Base-by-base conservation (phyloP, 805 yeast species). In the Kodamaea laetipori region DNA sequence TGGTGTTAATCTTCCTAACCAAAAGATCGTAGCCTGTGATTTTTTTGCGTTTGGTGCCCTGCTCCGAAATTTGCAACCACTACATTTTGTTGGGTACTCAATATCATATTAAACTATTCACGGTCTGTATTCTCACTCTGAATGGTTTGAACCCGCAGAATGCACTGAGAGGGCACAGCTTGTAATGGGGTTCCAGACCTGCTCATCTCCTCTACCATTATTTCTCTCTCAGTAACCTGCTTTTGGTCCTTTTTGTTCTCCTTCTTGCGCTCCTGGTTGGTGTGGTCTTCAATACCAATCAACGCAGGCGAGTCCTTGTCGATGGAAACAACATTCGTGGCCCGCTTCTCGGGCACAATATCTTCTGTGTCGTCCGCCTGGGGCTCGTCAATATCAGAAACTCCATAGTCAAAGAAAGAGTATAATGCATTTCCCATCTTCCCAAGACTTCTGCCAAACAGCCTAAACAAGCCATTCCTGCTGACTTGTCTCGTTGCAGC, bases 361-460 rank as follows among this genome's bases (percentile, higher is more conserved):
- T 18, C 4, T n/a, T 33, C 37, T 13, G 11, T 13, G 4, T 33
- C 36, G 3, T 15, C 28, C 12, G 19, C 36, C 12, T 38, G 36
- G 13, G n/a, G 12, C 2, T 26, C 12, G 3, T 4, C 36, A 9
- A 18, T n/a, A 16, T 32, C 37, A 8, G 26, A 12, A n/a, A 40
- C 39, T 11, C 37, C 70, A 45, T 70, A 71, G 51, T 70, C 74
- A 45, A 71, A 70, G 46, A 71, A 71, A 16, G 69, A 66, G 45
- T 63, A 65, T 21, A 70, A 39, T 0, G 74, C 76, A 16, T 53
- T 45, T 3, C 58, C 60, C 13, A 64, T 18, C 19, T 8, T 40
- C 12, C 15, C 21, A 4, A 39, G 18, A 27, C 53, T 8, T 50
- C 42, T 2, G 53, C n/a, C 26, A n/a, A 33, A 13, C 12, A 16